Base-by-base conservation (phyloP, 1,284 basidiomycete genomes). In the Cryptococcus deneoformans region DNA sequence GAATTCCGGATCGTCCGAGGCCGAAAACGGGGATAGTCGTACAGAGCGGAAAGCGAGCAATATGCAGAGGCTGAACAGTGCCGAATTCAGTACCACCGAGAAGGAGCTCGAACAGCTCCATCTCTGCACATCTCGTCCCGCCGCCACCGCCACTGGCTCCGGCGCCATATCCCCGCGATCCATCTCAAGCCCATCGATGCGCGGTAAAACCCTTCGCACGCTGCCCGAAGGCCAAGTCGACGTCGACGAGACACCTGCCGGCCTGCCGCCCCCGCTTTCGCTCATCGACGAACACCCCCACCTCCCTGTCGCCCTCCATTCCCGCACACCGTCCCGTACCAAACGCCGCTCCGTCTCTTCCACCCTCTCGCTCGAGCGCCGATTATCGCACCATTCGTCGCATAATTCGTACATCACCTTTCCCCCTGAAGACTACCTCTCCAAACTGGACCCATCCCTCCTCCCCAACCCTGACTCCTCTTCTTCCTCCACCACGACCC, bases 301-400 rank as follows among this genome's bases (percentile, higher is more conserved):
- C 50, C 63, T 79, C 2, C 77, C 76, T 5, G 57, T 79, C 2
- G 70, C 75, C 1, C 72, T 73, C 7, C 79, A 80, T 47, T 83
- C 86, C 12, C 88, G 93, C 12, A 99, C 94, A 0, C 95, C 94
- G 0, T 90, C 89, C 3, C 85, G 93, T 7, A 98, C 94, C 1
- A 98, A 98, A 75, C 86, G 95, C 2, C 87, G 93, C 16, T 96
- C 93, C 0, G 85, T 96, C 9, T 92, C 92, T 0, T 94, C 91
- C 2, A 87, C 86, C 29, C 69, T 83, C 7, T 82, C 80, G 0
- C 65, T 79, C 10, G 77, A 80, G 46, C 67, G 75, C 29, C 74
- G 70, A 24, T 70, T 62, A n/a, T 80, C 76, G 29, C 67, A 76
- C 49, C 68, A 73, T 42, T 69, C 24, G 80, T 76, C 29, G 65